Percentiles rank a stretch among this genome's conserved stretches.
These are phyloP conservation scores for Rhododendron griersonianum DNA, from an alignment of 148 eudicot genomes.

Conservation along the genomic window DNA sequence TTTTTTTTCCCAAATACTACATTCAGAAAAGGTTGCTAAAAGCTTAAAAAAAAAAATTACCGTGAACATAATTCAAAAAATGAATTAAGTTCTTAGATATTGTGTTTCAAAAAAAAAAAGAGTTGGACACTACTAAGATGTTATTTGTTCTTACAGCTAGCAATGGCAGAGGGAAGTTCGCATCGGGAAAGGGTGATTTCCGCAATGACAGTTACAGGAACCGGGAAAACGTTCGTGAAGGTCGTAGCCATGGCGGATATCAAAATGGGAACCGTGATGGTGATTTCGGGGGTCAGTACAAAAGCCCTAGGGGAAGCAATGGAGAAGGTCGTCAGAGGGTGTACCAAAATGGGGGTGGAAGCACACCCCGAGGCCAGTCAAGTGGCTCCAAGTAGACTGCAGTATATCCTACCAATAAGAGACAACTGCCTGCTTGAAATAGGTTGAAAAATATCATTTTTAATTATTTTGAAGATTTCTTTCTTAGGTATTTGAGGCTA, in stretches of 20 bases:
- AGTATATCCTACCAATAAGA: neutral
- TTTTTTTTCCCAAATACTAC: neutral
- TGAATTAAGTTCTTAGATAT: neutral
- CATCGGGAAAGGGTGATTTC: slow-evolving; percentile 41
- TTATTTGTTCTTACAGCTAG: slow-evolving; percentile 27
- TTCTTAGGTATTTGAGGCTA: slow-evolving; percentile 1
- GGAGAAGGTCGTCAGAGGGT: slow-evolving; percentile 20
- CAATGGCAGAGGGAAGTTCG: slow-evolving; percentile 25
- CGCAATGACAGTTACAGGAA: slow-evolving; percentile 47
- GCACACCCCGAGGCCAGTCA: slow-evolving; percentile 15
- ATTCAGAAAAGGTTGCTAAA: neutral
- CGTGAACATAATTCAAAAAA: neutral
- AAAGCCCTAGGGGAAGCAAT: slow-evolving; percentile 12
- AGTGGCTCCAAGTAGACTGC: slow-evolving; percentile 9
- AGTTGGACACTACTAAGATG: neutral
- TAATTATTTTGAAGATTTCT: neutral
- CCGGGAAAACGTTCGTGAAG: slow-evolving; percentile 38
- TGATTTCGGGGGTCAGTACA: slow-evolving; percentile 20
- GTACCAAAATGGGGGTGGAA: slow-evolving; percentile 27
- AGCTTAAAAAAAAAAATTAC: neutral
- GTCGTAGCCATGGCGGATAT: slow-evolving; percentile 27
- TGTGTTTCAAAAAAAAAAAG: neutral
- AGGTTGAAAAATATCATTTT: neutral
- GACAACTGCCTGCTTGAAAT: neutral
- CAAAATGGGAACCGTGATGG: slow-evolving; percentile 19